Evolutionary conservation across 768 basidiomycete genomes (phyloP).

Genomic region (Pulveroboletus sp.): DNA sequence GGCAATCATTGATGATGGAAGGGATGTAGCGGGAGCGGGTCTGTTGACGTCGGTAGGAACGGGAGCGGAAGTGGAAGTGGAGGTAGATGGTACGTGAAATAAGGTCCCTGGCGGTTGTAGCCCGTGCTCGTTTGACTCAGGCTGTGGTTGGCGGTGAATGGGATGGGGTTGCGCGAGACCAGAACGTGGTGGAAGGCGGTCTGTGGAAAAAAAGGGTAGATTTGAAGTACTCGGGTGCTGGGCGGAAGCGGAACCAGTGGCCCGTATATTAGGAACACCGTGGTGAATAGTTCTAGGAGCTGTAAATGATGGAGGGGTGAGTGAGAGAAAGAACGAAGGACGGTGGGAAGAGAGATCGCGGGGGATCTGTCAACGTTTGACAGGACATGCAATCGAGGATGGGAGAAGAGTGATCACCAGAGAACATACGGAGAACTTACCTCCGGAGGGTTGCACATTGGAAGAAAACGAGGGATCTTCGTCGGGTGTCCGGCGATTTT

Average conservation of each 20-base stretch:
- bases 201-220: not conserved
- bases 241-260: not conserved
- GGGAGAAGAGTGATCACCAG: slow-evolving; percentile 11
- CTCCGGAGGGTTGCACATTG: slow-evolving; percentile 20
- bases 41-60: not conserved
- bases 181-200: not conserved
- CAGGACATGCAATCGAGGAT: slow-evolving; percentile 4
- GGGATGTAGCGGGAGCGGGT: not conserved
- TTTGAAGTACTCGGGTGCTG: not conserved
- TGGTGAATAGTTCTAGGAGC: slow-evolving; percentile 6
- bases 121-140: not conserved
- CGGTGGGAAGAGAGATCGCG: slow-evolving; percentile 7
- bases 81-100: slow-evolving; percentile 1
- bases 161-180: slow-evolving; percentile 1
- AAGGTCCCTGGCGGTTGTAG: not conserved
- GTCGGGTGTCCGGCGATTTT: slow-evolving; percentile 18
- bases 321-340: not conserved
- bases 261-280: not conserved
- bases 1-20: slow-evolving; percentile 45
- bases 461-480: slow-evolving; percentile 12
- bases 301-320: slow-evolving; percentile 5
- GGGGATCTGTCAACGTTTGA: slow-evolving; percentile 11
- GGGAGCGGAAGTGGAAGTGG: slow-evolving; percentile 1
- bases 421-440: slow-evolving; percentile 21
- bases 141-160: not conserved